phyloP scores from a whole-genome alignment of 768 basidiomycete species.

The Mycena galericulata region DNA sequence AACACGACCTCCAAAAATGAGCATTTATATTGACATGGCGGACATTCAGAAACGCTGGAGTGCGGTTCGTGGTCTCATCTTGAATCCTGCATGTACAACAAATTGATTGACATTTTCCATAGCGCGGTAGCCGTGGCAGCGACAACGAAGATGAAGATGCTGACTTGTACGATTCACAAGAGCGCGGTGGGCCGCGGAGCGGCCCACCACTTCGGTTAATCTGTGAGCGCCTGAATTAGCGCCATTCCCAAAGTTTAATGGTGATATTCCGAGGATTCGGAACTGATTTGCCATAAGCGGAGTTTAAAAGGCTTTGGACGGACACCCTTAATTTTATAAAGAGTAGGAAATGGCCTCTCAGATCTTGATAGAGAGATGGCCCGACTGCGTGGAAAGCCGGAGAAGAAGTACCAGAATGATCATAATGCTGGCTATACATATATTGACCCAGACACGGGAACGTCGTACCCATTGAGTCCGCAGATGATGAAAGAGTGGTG shows the following conservation, averaged over 20 bases:
- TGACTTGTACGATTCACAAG: no score
- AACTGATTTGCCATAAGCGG: no score
- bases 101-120: background rate
- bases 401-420: slow-evolving; percentile 33
- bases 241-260: no score
- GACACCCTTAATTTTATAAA: no score
- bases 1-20: background rate
- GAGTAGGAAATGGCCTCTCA: no score
- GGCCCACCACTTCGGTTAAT: no score
- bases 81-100: background rate
- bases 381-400: slow-evolving; percentile 18
- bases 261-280: no score
- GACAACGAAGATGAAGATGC: background rate
- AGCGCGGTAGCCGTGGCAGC: background rate
- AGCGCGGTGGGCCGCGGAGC: no score
- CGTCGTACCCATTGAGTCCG: background rate
- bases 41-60: slow-evolving; percentile 12
- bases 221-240: no score
- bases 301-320: no score
- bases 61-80: background rate
- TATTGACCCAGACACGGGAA: background rate
- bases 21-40: slow-evolving; percentile 5
- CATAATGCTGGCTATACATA: slow-evolving; percentile 10
- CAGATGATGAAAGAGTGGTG: background rate
- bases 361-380: slow-evolving; percentile 28